A percentile compares a stretch with the other conserved stretches of the same genome.
These are phyloP conservation scores for Suzukiozyma palmioleophila DNA, from an alignment of 1,139 yeast species.

Conservation along the genomic window DNA sequence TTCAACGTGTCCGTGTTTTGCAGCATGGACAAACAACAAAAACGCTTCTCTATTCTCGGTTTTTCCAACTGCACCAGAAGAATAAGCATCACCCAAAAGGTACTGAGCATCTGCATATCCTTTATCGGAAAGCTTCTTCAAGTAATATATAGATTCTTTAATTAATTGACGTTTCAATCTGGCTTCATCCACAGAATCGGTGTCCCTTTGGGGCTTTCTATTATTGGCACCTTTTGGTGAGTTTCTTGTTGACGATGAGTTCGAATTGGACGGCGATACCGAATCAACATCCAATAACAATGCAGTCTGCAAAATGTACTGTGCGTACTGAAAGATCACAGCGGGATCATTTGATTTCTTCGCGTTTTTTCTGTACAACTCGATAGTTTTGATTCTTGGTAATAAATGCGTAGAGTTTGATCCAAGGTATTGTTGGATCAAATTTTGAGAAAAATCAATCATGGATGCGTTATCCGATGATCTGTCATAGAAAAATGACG, in stretches of 20 bases:
- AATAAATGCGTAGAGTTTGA: conserved; percentile 48
- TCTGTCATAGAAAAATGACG: conserved; percentile 34
- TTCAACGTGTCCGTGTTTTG: conserved; percentile 89
- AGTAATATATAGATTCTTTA: conserved; percentile 71
- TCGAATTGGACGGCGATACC: conserved; percentile 10
- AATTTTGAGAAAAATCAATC: conserved; percentile 39
- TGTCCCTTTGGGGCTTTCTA: conserved; percentile 9
- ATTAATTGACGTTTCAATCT: conserved; percentile 47
- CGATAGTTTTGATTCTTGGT: conserved; percentile 83
- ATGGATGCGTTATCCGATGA: conserved; percentile 31
- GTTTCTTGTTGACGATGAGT: conserved; percentile 18
- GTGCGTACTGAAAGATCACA: conserved; percentile 85
- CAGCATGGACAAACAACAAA: conserved; percentile 76
- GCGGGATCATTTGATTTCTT: conserved; percentile 81
- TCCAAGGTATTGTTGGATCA: conserved; percentile 52
- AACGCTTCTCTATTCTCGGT: conserved; percentile 80
- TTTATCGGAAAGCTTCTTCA: conserved; percentile 70
- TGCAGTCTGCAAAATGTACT: conserved; percentile 85
- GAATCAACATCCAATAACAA: conserved; percentile 43
- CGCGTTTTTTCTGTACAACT: conserved; percentile 81
- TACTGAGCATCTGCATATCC: conserved; percentile 92
- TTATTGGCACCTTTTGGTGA: conserved; percentile 21
- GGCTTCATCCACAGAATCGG: conserved; percentile 26
- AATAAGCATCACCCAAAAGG: conserved; percentile 79
- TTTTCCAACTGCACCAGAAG: conserved; percentile 82